phyloP scores from a whole-genome alignment of 2,329 filamentous ascomycete species.

The Xylariaceae sp. region DNA sequence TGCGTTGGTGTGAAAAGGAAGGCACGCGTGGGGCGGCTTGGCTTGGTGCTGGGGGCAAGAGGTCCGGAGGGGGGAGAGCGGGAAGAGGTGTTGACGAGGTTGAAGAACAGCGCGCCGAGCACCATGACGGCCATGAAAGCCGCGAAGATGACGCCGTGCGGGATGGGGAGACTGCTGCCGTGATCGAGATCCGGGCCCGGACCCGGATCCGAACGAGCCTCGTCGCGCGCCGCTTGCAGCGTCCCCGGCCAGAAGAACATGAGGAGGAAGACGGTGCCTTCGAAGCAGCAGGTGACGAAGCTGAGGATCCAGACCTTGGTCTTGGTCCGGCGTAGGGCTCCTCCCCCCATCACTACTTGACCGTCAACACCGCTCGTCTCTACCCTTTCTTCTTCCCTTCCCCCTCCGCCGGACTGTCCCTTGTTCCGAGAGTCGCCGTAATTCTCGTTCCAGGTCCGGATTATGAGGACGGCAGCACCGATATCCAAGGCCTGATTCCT shows the following conservation, averaged over 20 bases:
- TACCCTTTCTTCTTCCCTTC: no score
- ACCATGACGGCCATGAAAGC: constrained; percentile 58
- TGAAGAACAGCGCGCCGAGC: constrained; percentile 53
- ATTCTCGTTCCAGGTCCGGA: constrained; percentile 28
- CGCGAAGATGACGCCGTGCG: constrained; percentile 52
- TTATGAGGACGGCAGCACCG: constrained; percentile 24
- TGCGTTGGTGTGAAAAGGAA: constrained; percentile 9
- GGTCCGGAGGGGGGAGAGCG: no score
- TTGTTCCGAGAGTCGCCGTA: no score
- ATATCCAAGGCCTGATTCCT: constrained; percentile 20
- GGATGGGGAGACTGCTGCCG: constrained; percentile 5
- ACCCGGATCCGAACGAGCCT: constrained; percentile 5
- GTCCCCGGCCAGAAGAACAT: constrained; percentile 30
- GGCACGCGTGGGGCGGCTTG: no score
- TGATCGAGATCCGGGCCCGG: constrained; percentile 4
- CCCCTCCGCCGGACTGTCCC: no score
- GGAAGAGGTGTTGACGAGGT: constrained; percentile 19
- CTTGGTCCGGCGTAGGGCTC: background rate
- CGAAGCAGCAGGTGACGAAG: constrained; percentile 30
- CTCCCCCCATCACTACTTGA: background rate
- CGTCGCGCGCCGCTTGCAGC: constrained; percentile 25
- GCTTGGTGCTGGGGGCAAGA: no score
- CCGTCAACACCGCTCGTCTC: no score
- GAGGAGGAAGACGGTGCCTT: constrained; percentile 30
- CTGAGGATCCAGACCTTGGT: constrained; percentile 28